Base-by-base conservation (phyloP, 129 eudicot genomes). In the Escallonia rubra region DNA sequence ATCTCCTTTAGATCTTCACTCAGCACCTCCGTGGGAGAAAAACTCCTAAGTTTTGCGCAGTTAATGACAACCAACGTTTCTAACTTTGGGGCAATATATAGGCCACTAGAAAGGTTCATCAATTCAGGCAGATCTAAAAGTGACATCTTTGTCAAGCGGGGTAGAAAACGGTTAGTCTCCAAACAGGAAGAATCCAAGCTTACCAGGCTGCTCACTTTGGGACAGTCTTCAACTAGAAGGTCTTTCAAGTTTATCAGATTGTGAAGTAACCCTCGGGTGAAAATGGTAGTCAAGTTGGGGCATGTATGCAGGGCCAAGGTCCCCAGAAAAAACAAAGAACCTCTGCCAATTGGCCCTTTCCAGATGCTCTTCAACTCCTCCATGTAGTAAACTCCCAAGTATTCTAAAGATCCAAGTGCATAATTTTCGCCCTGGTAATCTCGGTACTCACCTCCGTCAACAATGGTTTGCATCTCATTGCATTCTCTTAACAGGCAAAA, bases 401-500 rank as follows among this genome's bases (percentile, higher is more conserved):
- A 66, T 42, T 63, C 65, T 51, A 80, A 63, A 0, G 74, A 76
- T 34, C 42, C 64, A 57, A 80, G 65, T 8, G 41, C 52, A 40
- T 73, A 52, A n/a, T 48, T 23, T 23, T 23, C 1, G 34, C 12
- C 4, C 2, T 50, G 13, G 10, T 23, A 23, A 23, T 23, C 34
- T 62, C 6, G 42, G 23, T 58, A 38, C 51, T 76, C 81, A 57
- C 52, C 69, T 47, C 51, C 75, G 50, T 80, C 68, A 4, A 76
- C 51, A 1, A 80, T 7, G 7, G 75, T 68, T 58, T 16, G 65
- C 81, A 80, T 61, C 78, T 80, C 78, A 56, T 72, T 76, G 67
- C 85, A 80, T 45, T 80, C 85, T 65, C 72, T 67, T 12, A 80
- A n/a, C 62, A 80, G 60, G 53, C 85, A 76, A 34, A 67, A 50